Percentiles rank a stretch among this genome's conserved stretches.
Evolutionary conservation across 1,284 basidiomycete genomes (phyloP).

Genomic region (Exobasidium rhododendri): DNA sequence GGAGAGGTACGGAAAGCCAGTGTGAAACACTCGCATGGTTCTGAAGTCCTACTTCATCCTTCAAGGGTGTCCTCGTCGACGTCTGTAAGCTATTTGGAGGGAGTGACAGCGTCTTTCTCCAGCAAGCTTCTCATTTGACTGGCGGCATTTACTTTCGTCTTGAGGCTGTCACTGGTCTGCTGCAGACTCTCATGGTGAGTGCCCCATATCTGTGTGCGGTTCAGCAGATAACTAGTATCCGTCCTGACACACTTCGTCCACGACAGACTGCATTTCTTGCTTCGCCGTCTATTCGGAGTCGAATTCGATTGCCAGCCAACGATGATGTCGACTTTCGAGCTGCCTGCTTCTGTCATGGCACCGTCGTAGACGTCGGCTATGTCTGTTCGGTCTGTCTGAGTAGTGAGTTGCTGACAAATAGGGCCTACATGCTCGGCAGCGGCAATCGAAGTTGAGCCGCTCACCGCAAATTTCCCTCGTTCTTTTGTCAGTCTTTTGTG

Average conservation of each 20-base stretch:
- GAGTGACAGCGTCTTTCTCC: slow-evolving; percentile 87
- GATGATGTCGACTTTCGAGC: slow-evolving; percentile 95
- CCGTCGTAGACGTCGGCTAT: slow-evolving; percentile 92
- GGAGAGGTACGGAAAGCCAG: no score
- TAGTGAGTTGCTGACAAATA: slow-evolving; percentile 22
- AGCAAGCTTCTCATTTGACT: slow-evolving; percentile 93
- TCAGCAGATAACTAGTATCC: no score
- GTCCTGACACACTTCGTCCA: not conserved
- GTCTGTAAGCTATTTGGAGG: slow-evolving; percentile 82
- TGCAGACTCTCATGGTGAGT: slow-evolving; percentile 40
- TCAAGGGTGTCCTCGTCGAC: slow-evolving; percentile 87
- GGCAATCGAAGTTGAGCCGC: not conserved
- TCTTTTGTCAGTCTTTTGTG: slow-evolving; percentile 26
- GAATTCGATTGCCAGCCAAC: slow-evolving; percentile 81
- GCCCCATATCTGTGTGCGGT: not conserved
- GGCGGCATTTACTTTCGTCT: slow-evolving; percentile 87
- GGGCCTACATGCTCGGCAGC: not conserved
- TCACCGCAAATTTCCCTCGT: not conserved
- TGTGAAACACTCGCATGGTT: not conserved
- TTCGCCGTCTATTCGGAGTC: slow-evolving; percentile 64
- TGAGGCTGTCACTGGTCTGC: slow-evolving; percentile 61
- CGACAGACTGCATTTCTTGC: slow-evolving; percentile 33
- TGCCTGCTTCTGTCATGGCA: slow-evolving; percentile 97
- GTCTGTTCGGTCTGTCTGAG: slow-evolving; percentile 65
- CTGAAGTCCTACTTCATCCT: not conserved